Conservation (phyloP, 345 rosid species). For the Pugionium dolabratum region DNA sequence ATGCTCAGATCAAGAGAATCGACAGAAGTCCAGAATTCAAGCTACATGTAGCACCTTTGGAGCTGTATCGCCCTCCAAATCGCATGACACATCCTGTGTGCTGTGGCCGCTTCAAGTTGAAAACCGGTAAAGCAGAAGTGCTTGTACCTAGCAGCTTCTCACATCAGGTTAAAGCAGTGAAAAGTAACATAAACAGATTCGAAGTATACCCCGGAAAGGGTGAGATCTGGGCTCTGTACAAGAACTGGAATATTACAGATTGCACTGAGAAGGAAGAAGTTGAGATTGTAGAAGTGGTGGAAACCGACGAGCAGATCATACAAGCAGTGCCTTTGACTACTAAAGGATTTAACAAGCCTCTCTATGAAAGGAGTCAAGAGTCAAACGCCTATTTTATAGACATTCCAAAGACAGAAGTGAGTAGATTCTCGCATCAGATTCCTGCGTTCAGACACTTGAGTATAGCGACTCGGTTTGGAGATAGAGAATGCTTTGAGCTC, state of each 20-base stretch:
- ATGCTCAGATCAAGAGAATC: constrained; percentile 52
- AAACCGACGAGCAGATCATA: constrained; percentile 31
- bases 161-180: constrained; percentile 43
- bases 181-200: constrained; percentile 23
- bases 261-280: constrained; percentile 38
- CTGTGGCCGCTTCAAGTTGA: constrained; percentile 55
- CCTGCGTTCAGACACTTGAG: constrained; percentile 42
- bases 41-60: constrained; percentile 53
- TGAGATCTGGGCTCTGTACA: constrained; percentile 64
- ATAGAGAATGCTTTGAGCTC: constrained; percentile 45
- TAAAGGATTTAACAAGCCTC: constrained; percentile 21
- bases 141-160: constrained; percentile 45
- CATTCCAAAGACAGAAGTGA: constrained; percentile 38
- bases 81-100: constrained; percentile 21
- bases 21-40: constrained; percentile 38
- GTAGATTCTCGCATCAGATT: constrained; percentile 62
- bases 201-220: constrained; percentile 51
- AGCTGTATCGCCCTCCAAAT: constrained; percentile 31
- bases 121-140: constrained; percentile 38
- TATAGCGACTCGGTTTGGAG: constrained; percentile 24
- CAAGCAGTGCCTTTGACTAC: constrained; percentile 39
- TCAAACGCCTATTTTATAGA: constrained; percentile 34
- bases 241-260: constrained; percentile 32
- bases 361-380: constrained; percentile 46
- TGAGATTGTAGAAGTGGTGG: constrained; percentile 54